Evolutionary conservation across 208 protist genomes (phyloP).

Genomic region (Naegleria lovaniensis): DNA sequence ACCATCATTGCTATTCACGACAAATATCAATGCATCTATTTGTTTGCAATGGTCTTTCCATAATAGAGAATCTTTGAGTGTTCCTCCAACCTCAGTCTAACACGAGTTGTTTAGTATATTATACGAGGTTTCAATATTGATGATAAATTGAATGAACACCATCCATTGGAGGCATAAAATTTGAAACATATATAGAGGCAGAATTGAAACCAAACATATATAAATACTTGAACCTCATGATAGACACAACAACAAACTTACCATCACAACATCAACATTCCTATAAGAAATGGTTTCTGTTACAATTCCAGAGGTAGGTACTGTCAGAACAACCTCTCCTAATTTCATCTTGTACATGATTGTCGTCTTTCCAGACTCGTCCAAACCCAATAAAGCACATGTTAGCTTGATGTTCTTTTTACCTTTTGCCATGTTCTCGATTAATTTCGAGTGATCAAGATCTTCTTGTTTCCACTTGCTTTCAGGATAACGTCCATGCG

Average conservation of each 20-base stretch:
- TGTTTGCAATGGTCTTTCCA: slow-evolving; percentile 40
- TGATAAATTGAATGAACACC: no score
- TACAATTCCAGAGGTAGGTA: slow-evolving; percentile 87
- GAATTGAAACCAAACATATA: no score
- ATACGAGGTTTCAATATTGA: background rate
- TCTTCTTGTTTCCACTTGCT: no score
- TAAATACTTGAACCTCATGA: no score
- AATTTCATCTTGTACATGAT: slow-evolving; percentile 95
- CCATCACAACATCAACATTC: background rate
- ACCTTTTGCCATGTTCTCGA: no score
- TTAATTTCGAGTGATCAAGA: no score
- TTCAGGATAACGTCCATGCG: no score
- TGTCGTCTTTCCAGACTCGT: slow-evolving; percentile 91
- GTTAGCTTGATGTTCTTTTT: no score
- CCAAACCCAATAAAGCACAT: slow-evolving; percentile 66
- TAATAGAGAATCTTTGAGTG: background rate
- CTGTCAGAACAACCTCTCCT: slow-evolving; percentile 86
- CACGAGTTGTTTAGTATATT: no score
- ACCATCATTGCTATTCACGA: slow-evolving; percentile 80
- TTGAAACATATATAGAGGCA: no score
- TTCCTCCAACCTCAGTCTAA: background rate
- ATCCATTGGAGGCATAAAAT: no score
- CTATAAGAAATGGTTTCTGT: background rate
- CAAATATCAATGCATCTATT: slow-evolving; percentile 80
- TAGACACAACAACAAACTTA: background rate